Evolutionary conservation across 495 filamentous ascomycete genomes (phyloP), one percentile per base, ranked within the genome.

Genomic region (Aspergillus bertholletiae): DNA sequence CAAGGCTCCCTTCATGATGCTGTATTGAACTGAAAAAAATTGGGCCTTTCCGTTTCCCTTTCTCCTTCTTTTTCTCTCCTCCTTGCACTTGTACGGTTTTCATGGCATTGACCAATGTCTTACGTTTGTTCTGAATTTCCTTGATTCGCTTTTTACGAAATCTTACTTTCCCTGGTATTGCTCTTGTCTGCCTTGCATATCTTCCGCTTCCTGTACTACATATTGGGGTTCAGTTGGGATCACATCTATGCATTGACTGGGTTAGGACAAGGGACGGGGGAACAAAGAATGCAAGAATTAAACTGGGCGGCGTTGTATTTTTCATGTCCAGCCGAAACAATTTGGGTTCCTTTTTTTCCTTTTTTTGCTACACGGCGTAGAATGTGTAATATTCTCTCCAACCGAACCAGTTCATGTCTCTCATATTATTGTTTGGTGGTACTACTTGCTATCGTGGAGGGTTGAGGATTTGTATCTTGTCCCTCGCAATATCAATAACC

Each of bases 171-270:
- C 50, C 53, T 50, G n/a, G n/a, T n/a, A n/a, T 55, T 51, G 44
- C 48, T 59, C 51, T 57, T 46, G 47, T 49, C 53, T 54, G 46
- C 49, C 35, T 52, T 56, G 55, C 55, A 60, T 64, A 56, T 46
- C 57, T 58, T 58, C 55, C 61, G 52, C 54, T 64, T 58, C 61
- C 61, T 64, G 61, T 64, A 64, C 58, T 64, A 64, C 58, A 61
- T 61, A 60, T 56, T 61, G 60, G 61, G 61, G 58, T 57, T 55
- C 51, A 53, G 55, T 61, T 64, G 61, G 61, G 61, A 61, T 51
- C 45, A 58, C 52, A 53, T 57, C 43, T 50, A 59, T 64, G 58
- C 61, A 61, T 51, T 57, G 59, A 56, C 61, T 59, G 61, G 61
- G 49, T 61, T 58, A 58, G 60, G 57, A 51, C 34, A 48, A 44